phyloP scores from a whole-genome alignment of 768 basidiomycete species.

The Rhodosporidiobolus odoratus region DNA sequence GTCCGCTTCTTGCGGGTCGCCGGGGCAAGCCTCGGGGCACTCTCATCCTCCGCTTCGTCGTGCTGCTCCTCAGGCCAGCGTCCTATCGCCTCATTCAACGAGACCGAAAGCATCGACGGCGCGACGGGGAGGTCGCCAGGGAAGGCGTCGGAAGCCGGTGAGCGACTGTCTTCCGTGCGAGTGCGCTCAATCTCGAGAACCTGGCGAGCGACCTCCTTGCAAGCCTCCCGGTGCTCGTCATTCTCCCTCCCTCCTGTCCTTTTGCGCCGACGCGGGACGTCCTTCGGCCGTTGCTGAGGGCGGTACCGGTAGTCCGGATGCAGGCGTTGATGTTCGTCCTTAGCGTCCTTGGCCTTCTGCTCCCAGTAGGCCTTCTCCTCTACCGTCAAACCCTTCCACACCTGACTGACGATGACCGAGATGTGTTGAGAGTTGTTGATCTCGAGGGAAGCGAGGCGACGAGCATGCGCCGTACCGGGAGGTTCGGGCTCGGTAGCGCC shows the following conservation, averaged over 20 bases:
- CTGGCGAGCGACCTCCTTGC: slow-evolving; percentile 26
- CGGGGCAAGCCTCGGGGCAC: neutral
- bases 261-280: slow-evolving; percentile 8
- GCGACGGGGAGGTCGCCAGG: neutral
- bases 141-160: neutral
- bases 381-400: slow-evolving; percentile 37
- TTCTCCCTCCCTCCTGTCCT: slow-evolving; percentile 1
- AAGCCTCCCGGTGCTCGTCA: slow-evolving; percentile 16
- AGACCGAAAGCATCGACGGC: neutral
- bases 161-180: neutral
- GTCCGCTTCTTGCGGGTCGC: slow-evolving; percentile 7
- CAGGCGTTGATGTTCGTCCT: slow-evolving; percentile 38
- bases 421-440: slow-evolving; percentile 40
- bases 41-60: neutral
- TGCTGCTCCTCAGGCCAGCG: neutral
- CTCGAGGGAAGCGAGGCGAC: slow-evolving; percentile 29
- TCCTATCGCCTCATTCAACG: neutral
- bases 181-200: slow-evolving; percentile 11
- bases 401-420: slow-evolving; percentile 38
- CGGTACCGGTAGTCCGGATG: slow-evolving; percentile 42
- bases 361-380: slow-evolving; percentile 40
- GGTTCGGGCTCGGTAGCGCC: slow-evolving; percentile 10
- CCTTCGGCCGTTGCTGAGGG: slow-evolving; percentile 28
- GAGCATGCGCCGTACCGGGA: slow-evolving; percentile 32
- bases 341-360: slow-evolving; percentile 33